Percentiles rank a stretch among this genome's conserved stretches.
phyloP scores from a whole-genome alignment of 2,329 filamentous ascomycete species.

The Boeremia lycopersici region DNA sequence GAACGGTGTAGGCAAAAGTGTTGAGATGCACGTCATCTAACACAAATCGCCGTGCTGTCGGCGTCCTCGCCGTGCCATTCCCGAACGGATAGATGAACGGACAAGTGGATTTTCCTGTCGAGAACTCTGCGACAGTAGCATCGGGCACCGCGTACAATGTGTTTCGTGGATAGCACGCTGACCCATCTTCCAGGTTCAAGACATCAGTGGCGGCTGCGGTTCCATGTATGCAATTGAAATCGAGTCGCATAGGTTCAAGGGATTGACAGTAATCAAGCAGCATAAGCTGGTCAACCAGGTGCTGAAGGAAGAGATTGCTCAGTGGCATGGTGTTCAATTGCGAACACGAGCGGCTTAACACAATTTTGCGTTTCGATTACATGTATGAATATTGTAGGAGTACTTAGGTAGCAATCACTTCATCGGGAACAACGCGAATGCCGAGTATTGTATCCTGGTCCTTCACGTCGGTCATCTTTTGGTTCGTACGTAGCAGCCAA shows the following conservation, averaged over 20 bases:
- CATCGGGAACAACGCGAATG: no score
- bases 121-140: not conserved
- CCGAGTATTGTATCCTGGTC: no score
- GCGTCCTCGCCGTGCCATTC: not conserved
- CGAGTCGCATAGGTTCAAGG: conserved; percentile 72
- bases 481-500: no score
- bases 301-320: conserved; percentile 75
- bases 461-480: no score
- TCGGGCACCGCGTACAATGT: not conserved
- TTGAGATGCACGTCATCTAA: conserved; percentile 19
- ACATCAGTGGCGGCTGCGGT: conserved; percentile 83
- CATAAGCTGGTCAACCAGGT: conserved; percentile 80
- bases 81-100: not conserved
- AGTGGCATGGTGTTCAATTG: conserved; percentile 83
- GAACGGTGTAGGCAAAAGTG: conserved; percentile 14
- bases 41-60: not conserved
- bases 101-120: not conserved
- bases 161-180: conserved; percentile 8
- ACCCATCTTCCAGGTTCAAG: conserved; percentile 62
- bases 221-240: conserved; percentile 88
- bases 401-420: conserved; percentile 13
- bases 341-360: conserved; percentile 64
- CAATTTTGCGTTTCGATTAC: not conserved
- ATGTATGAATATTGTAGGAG: conserved; percentile 9
- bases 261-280: conserved; percentile 76